Evolutionary conservation across 1,139 yeast genomes (phyloP).

Genomic region (Geotrichum reessii): DNA sequence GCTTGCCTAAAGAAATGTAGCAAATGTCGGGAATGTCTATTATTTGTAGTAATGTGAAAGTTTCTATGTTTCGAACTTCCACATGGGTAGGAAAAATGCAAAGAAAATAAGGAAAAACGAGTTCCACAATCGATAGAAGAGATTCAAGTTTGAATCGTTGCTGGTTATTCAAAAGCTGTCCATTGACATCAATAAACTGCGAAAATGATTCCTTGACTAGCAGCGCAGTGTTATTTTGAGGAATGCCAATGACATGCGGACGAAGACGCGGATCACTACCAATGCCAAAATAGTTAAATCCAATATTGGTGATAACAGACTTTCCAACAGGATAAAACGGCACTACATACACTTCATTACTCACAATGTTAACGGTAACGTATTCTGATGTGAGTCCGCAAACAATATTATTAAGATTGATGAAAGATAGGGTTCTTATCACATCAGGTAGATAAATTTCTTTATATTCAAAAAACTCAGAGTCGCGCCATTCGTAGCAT

Average conservation of each 20-base stretch:
- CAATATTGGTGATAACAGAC: slow-evolving; percentile 10
- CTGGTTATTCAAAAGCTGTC: slow-evolving; percentile 22
- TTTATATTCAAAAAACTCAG: slow-evolving; percentile 30
- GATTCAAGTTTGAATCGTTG: slow-evolving; percentile 24
- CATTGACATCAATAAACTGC: slow-evolving; percentile 24
- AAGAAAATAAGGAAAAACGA: slow-evolving; percentile 33
- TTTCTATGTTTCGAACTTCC: slow-evolving; percentile 33
- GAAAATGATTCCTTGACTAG: slow-evolving; percentile 28
- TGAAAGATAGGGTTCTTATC: slow-evolving; percentile 35
- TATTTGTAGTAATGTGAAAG: slow-evolving; percentile 28
- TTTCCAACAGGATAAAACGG: slow-evolving; percentile 9
- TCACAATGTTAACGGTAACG: slow-evolving; percentile 26
- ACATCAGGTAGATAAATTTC: slow-evolving; percentile 38
- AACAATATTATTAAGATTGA: slow-evolving; percentile 34
- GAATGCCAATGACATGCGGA: slow-evolving; percentile 22
- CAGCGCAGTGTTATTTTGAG: slow-evolving; percentile 23
- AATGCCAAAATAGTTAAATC: slow-evolving; percentile 26
- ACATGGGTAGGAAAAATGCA: slow-evolving; percentile 26
- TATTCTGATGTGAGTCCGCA: slow-evolving; percentile 35
- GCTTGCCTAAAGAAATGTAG: slow-evolving; percentile 22
- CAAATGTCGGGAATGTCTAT: slow-evolving; percentile 26
- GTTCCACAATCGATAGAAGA: slow-evolving; percentile 29
- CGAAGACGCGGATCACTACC: slow-evolving; percentile 21
- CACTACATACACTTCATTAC: slow-evolving; percentile 18
- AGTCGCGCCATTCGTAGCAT: slow-evolving; percentile 38